Base-by-base conservation (phyloP, 306 rosid species). In the Pueraria montana region DNA sequence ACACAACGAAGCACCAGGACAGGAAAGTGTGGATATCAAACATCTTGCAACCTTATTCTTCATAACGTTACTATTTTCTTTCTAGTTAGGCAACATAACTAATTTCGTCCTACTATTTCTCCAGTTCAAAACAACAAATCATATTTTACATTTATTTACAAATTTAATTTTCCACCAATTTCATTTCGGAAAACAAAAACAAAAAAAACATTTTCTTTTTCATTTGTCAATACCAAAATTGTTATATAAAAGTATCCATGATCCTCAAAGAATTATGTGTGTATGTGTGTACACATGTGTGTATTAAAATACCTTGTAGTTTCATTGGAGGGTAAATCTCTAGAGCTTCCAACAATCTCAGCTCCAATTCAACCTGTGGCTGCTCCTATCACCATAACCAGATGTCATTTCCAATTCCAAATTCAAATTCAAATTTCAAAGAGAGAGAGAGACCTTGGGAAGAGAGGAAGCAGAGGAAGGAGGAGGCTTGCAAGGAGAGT, bases 401-500 rank as follows among this genome's bases (percentile, higher is more conserved):
- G 18, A 42, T 69, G 18, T 67, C 24, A 26, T 13, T 58, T 77
- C 48, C 40, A 36, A 32, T 32, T 4, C 6, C 17, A 23, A 50
- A 30, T 69, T 17, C 16, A 77, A 70, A 77, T 12, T 50, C 18
- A 52, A 63, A 62, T 7, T 7, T 2, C 2, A 67, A 18, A 82
- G 61, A 78, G 49, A 83, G 53, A 76, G 77, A 80, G 62, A 85
- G 20, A 88, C 97, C 97, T 94, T 96, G 65, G 91, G 88, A 71
- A 94, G 92, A 85, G 97, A 94, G 61, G 99, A 94, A 89, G 94
- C 95, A 50, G 99, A 94, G 69, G 99, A 96, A 80, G 96, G 98
- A 32, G 93, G 97, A 80, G 97, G 94, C 80, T 96, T 96, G 92
- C 99, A 96, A 5, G 99, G 98, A 84, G 98, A 96, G 58, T 96